Evolutionary conservation across 1,284 basidiomycete genomes (phyloP).

Genomic region (Ceratobasidium sp.): DNA sequence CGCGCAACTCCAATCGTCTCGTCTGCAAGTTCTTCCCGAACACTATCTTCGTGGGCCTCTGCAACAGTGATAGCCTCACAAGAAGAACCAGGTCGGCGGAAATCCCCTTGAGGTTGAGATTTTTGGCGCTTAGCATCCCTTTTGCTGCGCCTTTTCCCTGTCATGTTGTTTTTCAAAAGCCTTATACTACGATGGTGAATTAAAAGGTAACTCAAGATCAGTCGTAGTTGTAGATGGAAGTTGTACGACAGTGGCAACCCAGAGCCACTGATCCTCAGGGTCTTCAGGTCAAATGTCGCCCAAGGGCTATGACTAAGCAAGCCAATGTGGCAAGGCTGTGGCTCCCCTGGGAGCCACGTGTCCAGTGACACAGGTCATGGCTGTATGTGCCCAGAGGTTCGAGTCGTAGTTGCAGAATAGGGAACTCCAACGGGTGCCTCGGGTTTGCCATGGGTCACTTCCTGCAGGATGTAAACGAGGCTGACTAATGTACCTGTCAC

Average conservation of each 20-base stretch:
- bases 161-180: not conserved
- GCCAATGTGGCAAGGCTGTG: too few species aligned
- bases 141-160: constrained; percentile 1
- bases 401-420: too few species aligned
- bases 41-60: constrained; percentile 47
- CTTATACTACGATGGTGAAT: not conserved
- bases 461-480: too few species aligned
- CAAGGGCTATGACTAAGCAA: too few species aligned
- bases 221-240: not conserved
- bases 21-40: constrained; percentile 56
- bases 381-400: too few species aligned
- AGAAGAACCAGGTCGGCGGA: constrained; percentile 59
- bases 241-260: not conserved
- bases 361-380: too few species aligned
- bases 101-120: constrained; percentile 59
- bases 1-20: constrained; percentile 58
- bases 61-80: constrained; percentile 62
- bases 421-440: too few species aligned
- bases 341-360: too few species aligned
- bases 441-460: too few species aligned
- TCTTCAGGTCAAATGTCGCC: not conserved
- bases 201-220: not conserved
- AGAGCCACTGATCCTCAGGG: constrained; percentile 8
- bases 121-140: constrained; percentile 22
- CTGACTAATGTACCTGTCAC: too few species aligned